Evolutionary conservation across 2,329 filamentous ascomycete genomes (phyloP), one percentile per base, ranked within the genome.

Genomic region (Geosmithia flava): DNA sequence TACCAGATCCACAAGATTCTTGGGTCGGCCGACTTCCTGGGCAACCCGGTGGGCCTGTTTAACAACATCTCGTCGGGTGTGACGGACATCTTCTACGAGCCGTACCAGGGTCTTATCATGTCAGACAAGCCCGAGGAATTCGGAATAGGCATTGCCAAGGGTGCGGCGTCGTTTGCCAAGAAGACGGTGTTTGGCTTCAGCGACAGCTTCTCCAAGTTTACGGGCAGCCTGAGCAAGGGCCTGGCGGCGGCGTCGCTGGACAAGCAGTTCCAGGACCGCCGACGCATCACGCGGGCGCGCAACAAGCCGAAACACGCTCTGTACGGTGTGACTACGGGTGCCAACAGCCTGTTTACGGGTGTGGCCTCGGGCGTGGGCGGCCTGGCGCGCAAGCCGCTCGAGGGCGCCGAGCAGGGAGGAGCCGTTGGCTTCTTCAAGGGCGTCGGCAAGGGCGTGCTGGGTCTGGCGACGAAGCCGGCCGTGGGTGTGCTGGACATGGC

Each of bases 21-120:
- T 49, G 93, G 93, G 17, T 97, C 91, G 6, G 93, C 93, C 5
- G 93, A 98, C 64, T 97, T 98, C 76, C 74, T 98, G 6, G 93
- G 93, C 39, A 98, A 98, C 58, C 93, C 93, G 0, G 94, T 98
- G 16, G 93, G 93, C 43, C 72, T 98, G 42, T 98, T 98, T 80
- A 97, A 95, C 70, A 98, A 91, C 62, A 86, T 98, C 65, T 95
- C 88, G 57, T 98, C 93, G 44, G 93, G 94, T 56, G 87, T 98
- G 47, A 90, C 87, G 19, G 93, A 96, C 62, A 95, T 98, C 61
- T 98, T 98, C 70, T 98, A 98, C 72, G 94, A 98, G 63, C 93
- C 93, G 39, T 98, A 98, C 68, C 93, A 98, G 69, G 87, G 94
- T 20, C 79, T 98, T 45, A 94, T 98, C 63, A 87, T 95, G 75